A percentile compares a stretch with the other conserved stretches of the same genome.
phyloP scores from a whole-genome alignment of 1,284 basidiomycete species.

The Vanrija humicola region DNA sequence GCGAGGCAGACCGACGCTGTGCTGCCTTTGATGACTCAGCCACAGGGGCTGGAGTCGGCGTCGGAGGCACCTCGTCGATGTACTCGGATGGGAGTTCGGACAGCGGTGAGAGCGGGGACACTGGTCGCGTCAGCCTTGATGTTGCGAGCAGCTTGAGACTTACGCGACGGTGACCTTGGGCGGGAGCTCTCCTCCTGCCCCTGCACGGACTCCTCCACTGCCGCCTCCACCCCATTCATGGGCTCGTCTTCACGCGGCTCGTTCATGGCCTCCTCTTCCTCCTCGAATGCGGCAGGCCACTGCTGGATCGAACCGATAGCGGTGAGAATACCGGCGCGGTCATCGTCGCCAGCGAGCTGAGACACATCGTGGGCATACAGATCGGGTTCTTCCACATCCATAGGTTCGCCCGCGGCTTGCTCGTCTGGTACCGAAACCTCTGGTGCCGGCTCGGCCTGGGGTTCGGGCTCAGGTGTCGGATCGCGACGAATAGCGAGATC shows the following conservation, averaged over 20 bases:
- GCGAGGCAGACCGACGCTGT: constrained; percentile 1
- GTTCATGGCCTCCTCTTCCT: neutral
- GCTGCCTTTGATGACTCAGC: constrained; percentile 16
- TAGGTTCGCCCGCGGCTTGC: neutral
- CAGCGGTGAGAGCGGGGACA: neutral
- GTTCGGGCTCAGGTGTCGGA: constrained; percentile 1
- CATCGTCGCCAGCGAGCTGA: neutral
- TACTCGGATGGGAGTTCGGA: too few relatives aligned
- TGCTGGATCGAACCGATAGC: neutral
- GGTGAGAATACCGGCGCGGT: neutral
- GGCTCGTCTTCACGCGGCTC: neutral
- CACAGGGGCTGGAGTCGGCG: neutral
- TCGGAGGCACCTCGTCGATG: neutral
- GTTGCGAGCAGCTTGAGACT: neutral
- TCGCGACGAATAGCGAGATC: constrained; percentile 8
- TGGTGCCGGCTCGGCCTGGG: neutral
- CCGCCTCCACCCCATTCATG: neutral
- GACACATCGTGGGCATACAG: neutral
- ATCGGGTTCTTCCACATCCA: neutral
- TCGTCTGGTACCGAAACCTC: neutral
- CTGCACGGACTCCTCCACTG: neutral
- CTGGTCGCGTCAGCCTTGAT: neutral
- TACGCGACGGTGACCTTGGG: neutral
- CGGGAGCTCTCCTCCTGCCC: neutral
- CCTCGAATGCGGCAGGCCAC: neutral